Evolutionary conservation across 345 rosid species (phyloP).

Genomic region (Bretschneidera sinensis): DNA sequence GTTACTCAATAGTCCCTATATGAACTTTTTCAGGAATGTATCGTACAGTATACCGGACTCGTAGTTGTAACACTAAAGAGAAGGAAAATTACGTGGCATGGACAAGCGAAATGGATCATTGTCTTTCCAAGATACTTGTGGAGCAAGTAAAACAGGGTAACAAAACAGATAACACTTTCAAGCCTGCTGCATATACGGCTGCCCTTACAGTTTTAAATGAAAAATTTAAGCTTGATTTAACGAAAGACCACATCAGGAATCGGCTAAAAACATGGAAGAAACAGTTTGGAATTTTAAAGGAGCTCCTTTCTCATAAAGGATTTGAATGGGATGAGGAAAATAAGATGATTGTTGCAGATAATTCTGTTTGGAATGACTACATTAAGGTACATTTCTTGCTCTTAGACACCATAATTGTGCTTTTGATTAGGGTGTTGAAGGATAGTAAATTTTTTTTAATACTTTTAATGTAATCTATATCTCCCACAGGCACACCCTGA

Average conservation of each 20-base stretch:
- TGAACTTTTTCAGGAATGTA: constrained; percentile 9
- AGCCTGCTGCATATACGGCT: constrained; percentile 10
- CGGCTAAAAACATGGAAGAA: constrained; percentile 12
- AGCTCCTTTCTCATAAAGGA: constrained; percentile 8
- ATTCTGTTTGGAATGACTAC: constrained; percentile 11
- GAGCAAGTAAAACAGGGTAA: constrained; percentile 12
- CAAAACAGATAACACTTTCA: constrained; percentile 4
- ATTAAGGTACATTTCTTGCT: constrained; percentile 6
- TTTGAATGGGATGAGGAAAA: constrained; percentile 16
- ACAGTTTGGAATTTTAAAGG: constrained; percentile 5
- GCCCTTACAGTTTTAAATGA: constrained; percentile 2
- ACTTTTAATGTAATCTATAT: background rate
- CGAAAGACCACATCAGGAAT: constrained; percentile 10
- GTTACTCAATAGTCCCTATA: too few species aligned
- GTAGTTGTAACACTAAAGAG: constrained; percentile 1
- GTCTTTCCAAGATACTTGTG: constrained; percentile 10
- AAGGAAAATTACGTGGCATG: constrained; percentile 6
- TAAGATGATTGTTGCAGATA: constrained; percentile 11
- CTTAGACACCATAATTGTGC: background rate
- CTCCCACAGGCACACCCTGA: constrained; percentile 5
- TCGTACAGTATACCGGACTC: background rate
- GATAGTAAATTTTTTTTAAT: background rate
- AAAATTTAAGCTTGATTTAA: constrained; percentile 13
- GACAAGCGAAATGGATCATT: constrained; percentile 9
- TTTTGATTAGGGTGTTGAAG: background rate